Base-by-base conservation (phyloP, 108 stramenopile genomes). In the Cyclostephanos invisitatus region DNA sequence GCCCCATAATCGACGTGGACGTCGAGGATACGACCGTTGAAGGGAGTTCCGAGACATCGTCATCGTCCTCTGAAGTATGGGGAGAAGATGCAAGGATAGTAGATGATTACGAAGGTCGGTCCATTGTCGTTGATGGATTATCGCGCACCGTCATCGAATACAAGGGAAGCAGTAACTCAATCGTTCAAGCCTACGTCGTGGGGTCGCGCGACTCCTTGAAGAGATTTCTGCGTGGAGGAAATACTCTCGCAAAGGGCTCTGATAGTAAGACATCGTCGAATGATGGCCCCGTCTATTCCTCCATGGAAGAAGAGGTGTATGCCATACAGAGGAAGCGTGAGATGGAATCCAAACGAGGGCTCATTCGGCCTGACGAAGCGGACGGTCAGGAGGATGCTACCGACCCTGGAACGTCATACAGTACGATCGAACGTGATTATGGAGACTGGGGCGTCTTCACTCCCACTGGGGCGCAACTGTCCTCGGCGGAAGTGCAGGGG, bases 371-470 rank as follows among this genome's bases (percentile, higher is more conserved):
- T 0, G 85, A 86, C 14, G 89, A 84, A n/a, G 76, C 80, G 6
- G 78, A 75, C n/a, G 87, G 78, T 3, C 48, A 70, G 10, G 87
- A 93, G 20, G 87, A 84, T 44, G 84, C 73, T 25, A 79, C 87
- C 63, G 89, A 91, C 61, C 66, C 80, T 6, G 89, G 90, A 14
- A 77, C 78, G 8, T 83, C 78, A 25, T 72, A 76, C 2, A 58
- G 86, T 58, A 73, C 83, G 11, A 70, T 93, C 29, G 83, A 89
- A 54, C 80, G 90, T 17, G 93, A 94, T 60, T 90, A 77, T 67
- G 82, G 84, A 62, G 93, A 94, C 80, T 91, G 90, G 90, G 93
- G 93, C 2, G 77, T 85, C 24, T 92, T 82, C 38, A 86, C 87
- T 37, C 70, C 81, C 28, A 92, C 93, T 2, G 93, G 91, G 1